Percentiles rank a stretch among this genome's conserved stretches.
Conservation (phyloP, 2,329 filamentous ascomycete species). For the Ceratocystis lukuohia region DNA sequence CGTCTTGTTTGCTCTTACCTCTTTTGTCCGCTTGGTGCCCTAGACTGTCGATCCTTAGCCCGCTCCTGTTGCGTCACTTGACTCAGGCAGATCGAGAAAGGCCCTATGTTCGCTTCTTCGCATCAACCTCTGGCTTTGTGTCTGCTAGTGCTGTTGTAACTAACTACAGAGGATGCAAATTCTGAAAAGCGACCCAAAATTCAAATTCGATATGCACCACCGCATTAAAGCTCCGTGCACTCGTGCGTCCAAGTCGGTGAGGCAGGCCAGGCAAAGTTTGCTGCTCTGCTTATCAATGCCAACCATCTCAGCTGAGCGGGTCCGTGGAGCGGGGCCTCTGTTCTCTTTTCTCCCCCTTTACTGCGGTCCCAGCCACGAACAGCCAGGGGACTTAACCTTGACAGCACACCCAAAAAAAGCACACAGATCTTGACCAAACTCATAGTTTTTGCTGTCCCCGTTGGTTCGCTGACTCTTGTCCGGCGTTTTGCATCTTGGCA, state of each 20-base stretch:
- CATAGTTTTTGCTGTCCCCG: background rate
- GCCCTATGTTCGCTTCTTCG: background rate
- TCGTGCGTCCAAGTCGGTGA: background rate
- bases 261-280: background rate
- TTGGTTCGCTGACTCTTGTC: background rate
- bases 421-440: background rate
- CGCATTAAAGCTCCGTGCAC: background rate
- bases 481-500: background rate
- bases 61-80: background rate
- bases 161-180: background rate
- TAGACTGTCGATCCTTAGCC: background rate
- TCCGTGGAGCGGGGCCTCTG: background rate
- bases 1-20: background rate
- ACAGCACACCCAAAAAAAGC: background rate
- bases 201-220: background rate
- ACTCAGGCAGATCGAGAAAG: background rate
- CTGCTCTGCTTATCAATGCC: background rate
- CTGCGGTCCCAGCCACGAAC: background rate
- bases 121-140: background rate
- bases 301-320: conserved; percentile 1
- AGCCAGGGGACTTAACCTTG: background rate
- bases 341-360: background rate
- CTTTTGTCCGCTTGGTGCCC: background rate
- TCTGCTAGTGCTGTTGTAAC: background rate
- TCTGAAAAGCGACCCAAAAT: background rate